Base-by-base conservation (phyloP, 352 stramenopile species). In the Phytophthora citrophthora region DNA sequence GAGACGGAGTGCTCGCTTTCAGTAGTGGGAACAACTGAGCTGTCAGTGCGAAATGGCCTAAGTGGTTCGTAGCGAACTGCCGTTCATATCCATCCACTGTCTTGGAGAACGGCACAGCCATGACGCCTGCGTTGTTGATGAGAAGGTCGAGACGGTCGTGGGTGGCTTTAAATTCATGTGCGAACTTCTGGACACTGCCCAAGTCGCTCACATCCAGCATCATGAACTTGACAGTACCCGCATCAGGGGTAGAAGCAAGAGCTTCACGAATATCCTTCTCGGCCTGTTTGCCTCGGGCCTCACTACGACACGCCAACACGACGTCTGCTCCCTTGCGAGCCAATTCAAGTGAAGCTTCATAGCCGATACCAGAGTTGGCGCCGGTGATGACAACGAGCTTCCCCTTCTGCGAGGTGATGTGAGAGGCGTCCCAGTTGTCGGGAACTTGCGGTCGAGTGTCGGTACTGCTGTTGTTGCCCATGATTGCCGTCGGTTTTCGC, bases 191-290 rank as follows among this genome's bases (percentile, higher is more conserved):
- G 4, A 91, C 69, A 36, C 72, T 88, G 34, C 44, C 41, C 2
- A 88, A 47, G 18, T 76, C 66, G 36, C 68, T 70, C 44, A 90
- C 48, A 36, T 90, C 80, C 16, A 91, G 47, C 49, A 68, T 61
- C 53, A 75, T 65, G 55, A 88, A 85, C 61, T 91, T 72, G 11
- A 88, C 77, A 8, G 13, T 48, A 0, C 70, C 74, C 7, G 70
- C 46, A 3, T 53, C 53, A 20, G 47, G 32, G 1, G 38, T 62
- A 1, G 32, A 41, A 0, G 24, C 40, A 4, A 80, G 27, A 12
- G 51, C 29, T 20, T 67, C 39, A 2, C 36, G 51, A 2, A 85
- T 29, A 2, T 57, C 51, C 0, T 46, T 40, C 54, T 78, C 62
- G 5, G 71, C 74, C 4, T 77, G 38, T 13, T 46, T 54, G n/a